Evolutionary conservation across 1,284 basidiomycete species (phyloP).

Genomic region (Cryptococcus sp.): DNA sequence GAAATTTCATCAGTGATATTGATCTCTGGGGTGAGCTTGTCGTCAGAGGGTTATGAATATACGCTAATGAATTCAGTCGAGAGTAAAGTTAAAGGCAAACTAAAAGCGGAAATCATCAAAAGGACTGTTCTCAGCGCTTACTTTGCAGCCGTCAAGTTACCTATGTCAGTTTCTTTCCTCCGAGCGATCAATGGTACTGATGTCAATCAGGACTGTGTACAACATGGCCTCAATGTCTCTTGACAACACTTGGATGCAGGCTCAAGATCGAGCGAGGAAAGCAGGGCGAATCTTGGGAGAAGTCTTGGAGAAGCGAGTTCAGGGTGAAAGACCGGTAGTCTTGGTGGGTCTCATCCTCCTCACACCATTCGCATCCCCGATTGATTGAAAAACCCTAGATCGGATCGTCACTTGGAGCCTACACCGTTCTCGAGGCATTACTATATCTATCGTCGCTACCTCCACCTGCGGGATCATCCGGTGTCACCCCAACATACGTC

Average conservation of each 20-base stretch:
- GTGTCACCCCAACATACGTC: slow-evolving; percentile 47
- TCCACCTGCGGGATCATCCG: slow-evolving; percentile 21
- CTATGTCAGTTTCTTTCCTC: slow-evolving; percentile 41
- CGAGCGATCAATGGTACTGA: not conserved
- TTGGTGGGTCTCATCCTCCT: slow-evolving; percentile 36
- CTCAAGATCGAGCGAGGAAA: slow-evolving; percentile 50
- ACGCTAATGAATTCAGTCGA: slow-evolving; percentile 11
- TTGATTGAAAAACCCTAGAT: slow-evolving; percentile 34
- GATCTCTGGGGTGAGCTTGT: slow-evolving; percentile 44
- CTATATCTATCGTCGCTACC: slow-evolving; percentile 49
- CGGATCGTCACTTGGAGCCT: slow-evolving; percentile 54
- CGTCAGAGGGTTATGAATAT: too few relatives aligned
- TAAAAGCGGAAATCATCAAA: slow-evolving; percentile 53
- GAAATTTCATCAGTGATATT: slow-evolving; percentile 27
- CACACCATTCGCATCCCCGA: not conserved
- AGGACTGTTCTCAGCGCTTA: slow-evolving; percentile 54
- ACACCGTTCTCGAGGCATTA: slow-evolving; percentile 53
- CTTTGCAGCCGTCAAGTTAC: slow-evolving; percentile 53
- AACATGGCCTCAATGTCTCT: slow-evolving; percentile 42
- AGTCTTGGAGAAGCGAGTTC: slow-evolving; percentile 53
- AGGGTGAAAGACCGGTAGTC: slow-evolving; percentile 54
- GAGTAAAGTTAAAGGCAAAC: slow-evolving; percentile 44
- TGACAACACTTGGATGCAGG: slow-evolving; percentile 49
- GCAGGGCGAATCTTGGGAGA: slow-evolving; percentile 55
- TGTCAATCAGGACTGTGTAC: slow-evolving; percentile 35